A percentile compares a stretch with the other conserved stretches of the same genome.
Evolutionary conservation across 805 yeast genomes (phyloP).

Genomic region (Candida boleticola): DNA sequence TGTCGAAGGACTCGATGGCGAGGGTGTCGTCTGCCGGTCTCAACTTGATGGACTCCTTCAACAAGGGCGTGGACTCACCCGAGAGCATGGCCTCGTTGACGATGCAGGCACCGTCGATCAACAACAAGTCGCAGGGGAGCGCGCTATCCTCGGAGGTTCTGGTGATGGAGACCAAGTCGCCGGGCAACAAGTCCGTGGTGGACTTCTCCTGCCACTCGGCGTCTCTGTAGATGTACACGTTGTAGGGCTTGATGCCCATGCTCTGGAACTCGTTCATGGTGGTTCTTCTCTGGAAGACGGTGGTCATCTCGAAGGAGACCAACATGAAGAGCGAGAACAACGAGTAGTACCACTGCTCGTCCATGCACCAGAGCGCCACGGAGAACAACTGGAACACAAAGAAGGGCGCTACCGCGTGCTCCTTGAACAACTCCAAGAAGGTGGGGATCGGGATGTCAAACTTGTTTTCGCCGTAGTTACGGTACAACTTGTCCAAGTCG

Average conservation of each 20-base stretch:
- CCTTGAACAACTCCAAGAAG: constrained; percentile 85
- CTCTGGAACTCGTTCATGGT: constrained; percentile 95
- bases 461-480: constrained; percentile 78
- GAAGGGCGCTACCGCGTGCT: constrained; percentile 97
- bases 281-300: constrained; percentile 91
- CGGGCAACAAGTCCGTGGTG: constrained; percentile 81
- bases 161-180: constrained; percentile 82
- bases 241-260: constrained; percentile 94
- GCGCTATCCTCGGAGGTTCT: constrained; percentile 92
- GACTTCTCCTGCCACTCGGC: constrained; percentile 64
- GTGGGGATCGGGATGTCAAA: constrained; percentile 97
- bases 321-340: constrained; percentile 89
- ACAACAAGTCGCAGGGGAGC: constrained; percentile 86
- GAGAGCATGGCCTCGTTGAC: constrained; percentile 99
- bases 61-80: constrained; percentile 95
- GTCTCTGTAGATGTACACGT: constrained; percentile 69
- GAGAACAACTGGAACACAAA: constrained; percentile 96
- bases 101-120: constrained; percentile 87
- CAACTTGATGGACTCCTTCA: constrained; percentile 85
- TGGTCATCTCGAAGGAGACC: constrained; percentile 88
- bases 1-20: constrained; percentile 80
- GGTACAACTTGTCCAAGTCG: constrained; percentile 44
- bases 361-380: constrained; percentile 93
- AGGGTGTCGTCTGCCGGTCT: constrained; percentile 71
- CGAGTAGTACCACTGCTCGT: constrained; percentile 95